phyloP scores from a whole-genome alignment of 176 grass and related monocot species.

The Paspalum notatum region DNA sequence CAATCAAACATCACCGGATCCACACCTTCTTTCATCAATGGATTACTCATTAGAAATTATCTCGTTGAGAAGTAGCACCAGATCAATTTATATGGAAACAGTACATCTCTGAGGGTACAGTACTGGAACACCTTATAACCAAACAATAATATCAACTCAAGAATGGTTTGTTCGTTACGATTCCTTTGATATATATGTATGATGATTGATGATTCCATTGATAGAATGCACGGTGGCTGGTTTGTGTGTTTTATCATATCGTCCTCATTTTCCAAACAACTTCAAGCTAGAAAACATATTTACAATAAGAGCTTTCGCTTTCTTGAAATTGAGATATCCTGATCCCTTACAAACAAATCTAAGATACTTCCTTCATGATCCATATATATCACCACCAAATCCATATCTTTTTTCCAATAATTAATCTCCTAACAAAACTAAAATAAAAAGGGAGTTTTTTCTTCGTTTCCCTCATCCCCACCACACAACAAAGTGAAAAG shows the following conservation, averaged over 20 bases:
- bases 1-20: too few species aligned
- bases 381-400: not conserved
- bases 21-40: too few species aligned
- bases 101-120: too few species aligned
- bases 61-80: too few species aligned
- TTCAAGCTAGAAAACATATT: not conserved
- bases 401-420: not conserved
- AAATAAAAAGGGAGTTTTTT: not conserved
- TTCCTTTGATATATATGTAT: not conserved
- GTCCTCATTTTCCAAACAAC: not conserved
- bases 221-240: not conserved
- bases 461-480: not conserved
- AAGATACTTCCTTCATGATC: not conserved
- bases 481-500: too few species aligned
- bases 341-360: conserved; percentile 21
- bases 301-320: not conserved
- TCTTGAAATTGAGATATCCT: conserved; percentile 13
- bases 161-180: too few species aligned
- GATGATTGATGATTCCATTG: not conserved
- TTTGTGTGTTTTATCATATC: not conserved
- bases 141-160: too few species aligned
- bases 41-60: too few species aligned
- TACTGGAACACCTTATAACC: too few species aligned
- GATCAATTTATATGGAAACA: too few species aligned
- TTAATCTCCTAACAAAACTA: not conserved